These are phyloP conservation scores for Antitrichia curtipendula DNA, from an alignment of 225 moss, liverwort and hornwort species.

Conservation along the genomic window DNA sequence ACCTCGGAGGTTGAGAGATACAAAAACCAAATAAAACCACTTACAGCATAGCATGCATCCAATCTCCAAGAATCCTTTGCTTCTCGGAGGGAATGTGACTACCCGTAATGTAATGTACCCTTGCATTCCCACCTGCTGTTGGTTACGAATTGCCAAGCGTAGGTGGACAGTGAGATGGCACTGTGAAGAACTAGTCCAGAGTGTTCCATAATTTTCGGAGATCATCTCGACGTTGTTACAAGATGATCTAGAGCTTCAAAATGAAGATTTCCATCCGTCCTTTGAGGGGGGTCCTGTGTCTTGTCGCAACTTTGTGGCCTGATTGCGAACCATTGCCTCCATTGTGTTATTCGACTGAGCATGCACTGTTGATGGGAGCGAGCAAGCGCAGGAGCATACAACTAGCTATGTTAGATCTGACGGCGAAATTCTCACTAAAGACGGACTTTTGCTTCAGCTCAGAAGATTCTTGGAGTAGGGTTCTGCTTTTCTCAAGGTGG, in stretches of 20 bases:
- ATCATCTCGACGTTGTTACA: neutral
- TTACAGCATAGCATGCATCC: too few species aligned
- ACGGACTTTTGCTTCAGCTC: neutral
- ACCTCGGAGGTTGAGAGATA: too few species aligned
- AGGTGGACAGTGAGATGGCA: neutral
- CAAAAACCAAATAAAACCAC: too few species aligned
- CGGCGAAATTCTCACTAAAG: neutral
- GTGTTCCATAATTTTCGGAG: neutral
- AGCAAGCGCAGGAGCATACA: neutral
- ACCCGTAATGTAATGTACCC: neutral
- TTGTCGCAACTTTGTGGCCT: neutral
- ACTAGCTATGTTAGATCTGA: neutral
- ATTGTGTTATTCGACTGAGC: neutral
- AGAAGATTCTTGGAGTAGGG: neutral
- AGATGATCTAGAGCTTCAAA: neutral
- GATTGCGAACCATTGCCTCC: neutral
- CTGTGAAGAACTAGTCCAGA: neutral
- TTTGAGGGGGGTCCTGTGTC: neutral
- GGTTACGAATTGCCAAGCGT: neutral
- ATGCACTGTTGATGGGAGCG: neutral
- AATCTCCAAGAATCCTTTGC: too few species aligned
- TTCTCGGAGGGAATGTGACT: too few species aligned
- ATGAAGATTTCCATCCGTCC: neutral
- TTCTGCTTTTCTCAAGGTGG: neutral
- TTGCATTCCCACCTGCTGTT: neutral